Percentiles rank a stretch among this genome's conserved stretches.
Conservation (phyloP, 495 filamentous ascomycete genomes). For the Penicillium roqueforti region DNA sequence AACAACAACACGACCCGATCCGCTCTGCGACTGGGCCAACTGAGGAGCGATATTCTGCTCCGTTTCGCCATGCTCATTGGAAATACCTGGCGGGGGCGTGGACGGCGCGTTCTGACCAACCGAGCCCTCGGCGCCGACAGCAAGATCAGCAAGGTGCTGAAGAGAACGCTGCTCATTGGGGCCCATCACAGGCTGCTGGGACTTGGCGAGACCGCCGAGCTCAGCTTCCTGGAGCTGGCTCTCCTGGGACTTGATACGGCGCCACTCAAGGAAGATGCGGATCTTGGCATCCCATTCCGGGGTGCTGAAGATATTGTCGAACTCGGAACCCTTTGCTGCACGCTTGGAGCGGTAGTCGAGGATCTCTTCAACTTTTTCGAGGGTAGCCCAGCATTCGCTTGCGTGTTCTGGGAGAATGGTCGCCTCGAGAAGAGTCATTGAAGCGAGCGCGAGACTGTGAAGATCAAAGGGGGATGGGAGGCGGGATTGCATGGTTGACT, state of each 20-base stretch:
- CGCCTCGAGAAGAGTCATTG: constrained; percentile 65
- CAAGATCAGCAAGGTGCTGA: constrained; percentile 63
- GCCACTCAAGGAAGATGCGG: constrained; percentile 46
- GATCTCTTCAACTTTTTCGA: constrained; percentile 45
- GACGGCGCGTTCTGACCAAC: constrained; percentile 34
- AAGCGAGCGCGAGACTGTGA: constrained; percentile 64
- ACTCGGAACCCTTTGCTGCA: constrained; percentile 24
- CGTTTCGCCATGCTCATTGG: constrained; percentile 27
- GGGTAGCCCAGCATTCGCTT: constrained; percentile 41
- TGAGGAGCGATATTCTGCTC: constrained; percentile 33
- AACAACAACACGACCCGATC: constrained; percentile 33
- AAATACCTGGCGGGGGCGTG: constrained; percentile 31
- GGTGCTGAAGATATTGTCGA: constrained; percentile 39
- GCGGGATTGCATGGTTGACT: constrained; percentile 43
- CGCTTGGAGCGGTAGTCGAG: constrained; percentile 38
- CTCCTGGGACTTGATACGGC: constrained; percentile 39
- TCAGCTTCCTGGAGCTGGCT: constrained; percentile 35
- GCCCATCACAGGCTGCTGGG: constrained; percentile 39
- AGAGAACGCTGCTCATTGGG: constrained; percentile 50
- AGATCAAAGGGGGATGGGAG: constrained; percentile 60
- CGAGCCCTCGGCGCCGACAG: constrained; percentile 46
- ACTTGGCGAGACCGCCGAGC: constrained; percentile 17
- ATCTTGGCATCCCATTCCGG: constrained; percentile 44
- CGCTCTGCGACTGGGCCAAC: constrained; percentile 25
- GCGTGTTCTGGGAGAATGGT: constrained; percentile 46